These are phyloP conservation scores for Isatis tinctoria DNA, from an alignment of 345 rosid species.

Conservation along the genomic window DNA sequence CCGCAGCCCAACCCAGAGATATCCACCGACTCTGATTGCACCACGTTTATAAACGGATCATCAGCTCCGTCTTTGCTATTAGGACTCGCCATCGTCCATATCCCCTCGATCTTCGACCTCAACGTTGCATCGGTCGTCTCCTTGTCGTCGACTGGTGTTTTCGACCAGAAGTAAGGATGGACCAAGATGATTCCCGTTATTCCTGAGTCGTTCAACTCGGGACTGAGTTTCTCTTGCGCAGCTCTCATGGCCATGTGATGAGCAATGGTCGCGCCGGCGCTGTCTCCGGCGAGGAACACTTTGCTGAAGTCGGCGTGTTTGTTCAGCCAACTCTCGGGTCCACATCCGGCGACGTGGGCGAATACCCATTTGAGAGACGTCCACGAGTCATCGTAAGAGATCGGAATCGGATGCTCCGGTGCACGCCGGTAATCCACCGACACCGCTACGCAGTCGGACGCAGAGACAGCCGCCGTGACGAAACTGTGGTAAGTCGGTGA, in stretches of 20 bases:
- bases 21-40: slow-evolving; percentile 30
- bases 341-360: slow-evolving; percentile 39
- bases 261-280: slow-evolving; percentile 63
- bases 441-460: slow-evolving; percentile 38
- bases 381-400: slow-evolving; percentile 54
- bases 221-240: slow-evolving; percentile 23
- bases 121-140: slow-evolving; percentile 28
- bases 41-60: slow-evolving; percentile 53
- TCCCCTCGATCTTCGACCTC: slow-evolving; percentile 34
- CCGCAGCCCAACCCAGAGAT: slow-evolving; percentile 37
- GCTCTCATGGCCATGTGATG: slow-evolving; percentile 47
- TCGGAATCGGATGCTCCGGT: slow-evolving; percentile 60
- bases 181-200: slow-evolving; percentile 39
- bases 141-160: slow-evolving; percentile 27
- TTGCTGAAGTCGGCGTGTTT: slow-evolving; percentile 40
- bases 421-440: slow-evolving; percentile 56
- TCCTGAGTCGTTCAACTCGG: slow-evolving; percentile 14
- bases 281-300: slow-evolving; percentile 56
- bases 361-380: slow-evolving; percentile 54
- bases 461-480: slow-evolving; percentile 32
- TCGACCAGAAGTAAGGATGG: slow-evolving; percentile 52
- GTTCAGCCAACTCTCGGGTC: slow-evolving; percentile 53
- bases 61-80: slow-evolving; percentile 36
- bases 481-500: slow-evolving; percentile 34
- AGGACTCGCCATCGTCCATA: slow-evolving; percentile 40